phyloP scores from a whole-genome alignment of 768 basidiomycete species.

The Calocybe gangraenosa region DNA sequence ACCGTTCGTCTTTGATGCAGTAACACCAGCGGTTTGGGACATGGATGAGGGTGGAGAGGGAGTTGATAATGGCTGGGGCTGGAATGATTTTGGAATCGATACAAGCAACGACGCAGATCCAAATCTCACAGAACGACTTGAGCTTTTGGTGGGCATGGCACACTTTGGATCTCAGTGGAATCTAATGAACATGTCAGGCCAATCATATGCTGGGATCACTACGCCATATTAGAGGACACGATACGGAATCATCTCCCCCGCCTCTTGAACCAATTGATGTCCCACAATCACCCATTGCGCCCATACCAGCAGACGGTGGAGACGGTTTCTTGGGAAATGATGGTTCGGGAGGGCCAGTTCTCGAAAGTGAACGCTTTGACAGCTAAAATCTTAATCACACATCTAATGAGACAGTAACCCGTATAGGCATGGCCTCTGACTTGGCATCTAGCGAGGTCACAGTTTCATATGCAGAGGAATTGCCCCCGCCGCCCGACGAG shows the following conservation, averaged over 20 bases:
- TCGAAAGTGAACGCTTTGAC: too few species aligned
- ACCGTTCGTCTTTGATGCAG: too few species aligned
- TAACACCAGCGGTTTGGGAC: constrained; percentile 9
- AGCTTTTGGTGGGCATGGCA: constrained; percentile 23
- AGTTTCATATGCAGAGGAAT: too few species aligned
- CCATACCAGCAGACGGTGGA: background rate
- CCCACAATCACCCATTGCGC: background rate
- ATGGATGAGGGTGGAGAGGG: constrained; percentile 10
- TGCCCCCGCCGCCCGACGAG: too few species aligned
- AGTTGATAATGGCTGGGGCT: constrained; percentile 12
- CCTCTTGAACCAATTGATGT: constrained; percentile 9
- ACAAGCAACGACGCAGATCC: constrained; percentile 16
- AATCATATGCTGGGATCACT: constrained; percentile 29
- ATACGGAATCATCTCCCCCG: constrained; percentile 7
- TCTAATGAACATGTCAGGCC: constrained; percentile 19
- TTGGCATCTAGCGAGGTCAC: too few species aligned
- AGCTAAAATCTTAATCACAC: too few species aligned
- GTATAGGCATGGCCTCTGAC: too few species aligned
- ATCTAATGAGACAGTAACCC: too few species aligned
- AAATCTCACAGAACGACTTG: constrained; percentile 25
- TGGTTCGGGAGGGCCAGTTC: too few species aligned
- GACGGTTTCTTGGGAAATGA: background rate
- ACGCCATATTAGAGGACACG: constrained; percentile 6
- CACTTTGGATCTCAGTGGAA: background rate
- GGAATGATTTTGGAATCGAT: constrained; percentile 14